Conservation (phyloP, 164 flowering plant species). For the Chimonanthus praecox region DNA sequence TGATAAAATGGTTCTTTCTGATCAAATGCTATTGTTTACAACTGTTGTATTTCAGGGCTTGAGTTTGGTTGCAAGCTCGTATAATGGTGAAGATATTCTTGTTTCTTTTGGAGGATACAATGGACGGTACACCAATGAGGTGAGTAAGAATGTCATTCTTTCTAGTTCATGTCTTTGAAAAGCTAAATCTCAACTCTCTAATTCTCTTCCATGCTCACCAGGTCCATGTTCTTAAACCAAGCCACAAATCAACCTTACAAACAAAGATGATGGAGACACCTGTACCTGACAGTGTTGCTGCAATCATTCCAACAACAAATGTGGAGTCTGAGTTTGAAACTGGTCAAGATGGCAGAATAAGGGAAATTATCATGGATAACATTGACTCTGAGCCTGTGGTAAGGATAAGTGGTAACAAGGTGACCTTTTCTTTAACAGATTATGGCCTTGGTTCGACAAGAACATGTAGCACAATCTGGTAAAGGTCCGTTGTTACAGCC, state of each 20-base stretch:
- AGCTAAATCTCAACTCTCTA: not conserved
- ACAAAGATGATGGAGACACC: conserved; percentile 58
- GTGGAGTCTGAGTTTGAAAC: conserved; percentile 65
- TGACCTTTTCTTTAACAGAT: too few species aligned
- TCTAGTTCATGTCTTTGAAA: not conserved
- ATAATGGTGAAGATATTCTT: conserved; percentile 77
- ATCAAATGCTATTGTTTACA: not conserved
- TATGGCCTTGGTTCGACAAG: too few species aligned
- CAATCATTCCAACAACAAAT: conserved; percentile 60
- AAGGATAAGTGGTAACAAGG: conserved; percentile 5
- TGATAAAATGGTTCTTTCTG: conserved; percentile 8
- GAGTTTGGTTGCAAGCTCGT: conserved; percentile 84
- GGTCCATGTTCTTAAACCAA: conserved; percentile 90
- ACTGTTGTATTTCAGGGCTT: conserved; percentile 53
- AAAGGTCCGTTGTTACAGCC: too few species aligned
- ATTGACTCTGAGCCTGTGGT: conserved; percentile 55
- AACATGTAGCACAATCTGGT: too few species aligned
- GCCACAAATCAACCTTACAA: conserved; percentile 80
- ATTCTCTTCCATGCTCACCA: conserved; percentile 21
- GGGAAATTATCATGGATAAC: conserved; percentile 83
- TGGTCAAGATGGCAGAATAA: conserved; percentile 75
- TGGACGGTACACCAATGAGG: conserved; percentile 96
- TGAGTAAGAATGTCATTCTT: conserved; percentile 15
- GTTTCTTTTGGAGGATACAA: conserved; percentile 97
- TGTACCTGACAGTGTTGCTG: conserved; percentile 74